Base-by-base conservation (phyloP, 1,284 basidiomycete genomes). In the Rhodotorula sp. region DNA sequence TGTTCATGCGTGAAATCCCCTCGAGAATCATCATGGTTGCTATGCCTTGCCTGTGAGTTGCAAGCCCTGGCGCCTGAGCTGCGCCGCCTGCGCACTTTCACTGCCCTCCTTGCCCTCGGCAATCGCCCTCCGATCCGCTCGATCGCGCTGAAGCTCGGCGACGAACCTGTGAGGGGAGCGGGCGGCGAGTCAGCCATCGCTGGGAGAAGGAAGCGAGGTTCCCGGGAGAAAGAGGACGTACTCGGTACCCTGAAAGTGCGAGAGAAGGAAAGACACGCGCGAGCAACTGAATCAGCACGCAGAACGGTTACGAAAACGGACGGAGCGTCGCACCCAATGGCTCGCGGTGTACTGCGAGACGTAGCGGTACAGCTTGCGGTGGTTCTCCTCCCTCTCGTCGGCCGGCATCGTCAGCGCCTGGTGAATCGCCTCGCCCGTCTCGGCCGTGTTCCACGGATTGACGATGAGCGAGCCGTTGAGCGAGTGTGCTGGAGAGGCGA, bases 401-500 rank as follows among this genome's bases (percentile, higher is more conserved):
- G 86, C 82, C 58, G 88, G 86, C 90, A 96, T 93, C 4, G 91
- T 94, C 69, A 99, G 87, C 0, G 95, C 93, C 79, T 92, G 88
- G 81, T 94, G 88, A 73, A 99, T 97, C 10, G 94, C 94, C 78
- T 96, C 89, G 1, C 96, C 95, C 51, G 97, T 94, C 76, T 94
- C 89, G 80, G 96, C 94, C 11, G 80, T 81, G 71, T 82, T 81
- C 81, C 81, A 83, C 58, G 94, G 94, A 82, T 97, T 97, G 77
- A 96, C 92, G 78, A 97, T 92, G 74, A 96, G 85, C 55, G 89
- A 90, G 24, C 94, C 94, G 78, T 96, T 95, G 74, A 96, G 83
- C 72, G 89, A 92, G 82, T 99, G 96, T 15, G 96, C 95, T 37
- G 44, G 3, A 18, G 10, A n/a, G 22, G 13, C 2, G 54, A 28